Evolutionary conservation across 1,139 yeast genomes (phyloP).

Genomic region (Yamadazyma dendronema): DNA sequence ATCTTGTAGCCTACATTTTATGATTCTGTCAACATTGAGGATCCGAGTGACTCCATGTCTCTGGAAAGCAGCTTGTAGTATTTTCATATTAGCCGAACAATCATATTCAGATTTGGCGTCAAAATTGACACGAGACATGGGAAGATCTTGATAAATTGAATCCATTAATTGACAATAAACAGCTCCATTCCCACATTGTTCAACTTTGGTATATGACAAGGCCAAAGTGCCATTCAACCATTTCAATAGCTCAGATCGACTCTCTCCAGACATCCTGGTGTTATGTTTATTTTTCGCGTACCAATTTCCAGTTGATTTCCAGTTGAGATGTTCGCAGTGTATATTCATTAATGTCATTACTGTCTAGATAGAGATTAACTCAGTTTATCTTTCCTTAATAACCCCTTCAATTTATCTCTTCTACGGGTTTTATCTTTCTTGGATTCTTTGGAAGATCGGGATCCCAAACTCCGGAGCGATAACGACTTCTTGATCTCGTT

Average conservation of each 20-base stretch:
- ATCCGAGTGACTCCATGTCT: conserved; percentile 69
- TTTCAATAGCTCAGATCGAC: conserved; percentile 75
- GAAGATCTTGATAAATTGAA: conserved; percentile 76
- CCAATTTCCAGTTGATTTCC: too few relatives aligned
- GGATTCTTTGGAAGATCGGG: neutral
- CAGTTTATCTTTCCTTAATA: conserved; percentile 3
- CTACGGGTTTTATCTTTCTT: conserved; percentile 2
- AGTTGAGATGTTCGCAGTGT: neutral
- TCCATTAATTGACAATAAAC: conserved; percentile 92
- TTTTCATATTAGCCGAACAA: conserved; percentile 74
- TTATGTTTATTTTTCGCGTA: too few relatives aligned
- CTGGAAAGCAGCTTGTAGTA: conserved; percentile 75
- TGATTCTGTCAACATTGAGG: conserved; percentile 76
- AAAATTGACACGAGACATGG: conserved; percentile 73
- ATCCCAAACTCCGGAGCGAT: conserved; percentile 1
- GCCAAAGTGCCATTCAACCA: conserved; percentile 80
- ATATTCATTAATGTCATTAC: neutral
- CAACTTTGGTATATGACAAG: conserved; percentile 71
- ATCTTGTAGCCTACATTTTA: conserved; percentile 89
- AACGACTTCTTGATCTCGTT: conserved; percentile 1
- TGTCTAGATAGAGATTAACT: too few relatives aligned
- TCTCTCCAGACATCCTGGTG: conserved; percentile 50
- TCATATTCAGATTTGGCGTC: conserved; percentile 70
- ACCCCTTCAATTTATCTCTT: conserved; percentile 5
- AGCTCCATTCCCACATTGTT: conserved; percentile 95